Base-by-base conservation (phyloP, 768 basidiomycete genomes). In the Kwoniella sp. region DNA sequence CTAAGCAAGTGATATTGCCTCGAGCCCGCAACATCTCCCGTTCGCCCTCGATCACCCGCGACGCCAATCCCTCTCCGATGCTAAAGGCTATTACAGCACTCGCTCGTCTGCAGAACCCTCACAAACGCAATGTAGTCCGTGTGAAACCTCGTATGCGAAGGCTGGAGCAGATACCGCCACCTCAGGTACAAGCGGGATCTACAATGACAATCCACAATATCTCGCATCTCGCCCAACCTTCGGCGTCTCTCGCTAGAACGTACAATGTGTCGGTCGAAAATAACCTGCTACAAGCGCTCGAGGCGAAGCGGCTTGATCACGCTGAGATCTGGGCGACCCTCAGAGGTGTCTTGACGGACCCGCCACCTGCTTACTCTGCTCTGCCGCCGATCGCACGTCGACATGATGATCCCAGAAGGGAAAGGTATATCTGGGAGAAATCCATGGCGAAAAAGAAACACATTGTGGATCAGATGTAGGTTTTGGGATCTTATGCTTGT, bases 71-170 rank as follows among this genome's bases (percentile, higher is more conserved):
- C 15, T 64, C 71, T n/a, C 69, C 76, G 1, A 63, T 80, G 37
- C 17, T 69, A 4, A 77, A 76, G 58, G 79, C 79, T 4, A 74
- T 80, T 62, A 70, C 69, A 9, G 76, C 76, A 23, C 60, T 80
- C 8, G 67, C 76, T 0, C 55, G 67, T 12, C 56, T 80, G 37
- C 69, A 73, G 26, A 71, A 73, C 41, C 69, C 73, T 31, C 57
- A 64, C 22, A 62, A 66, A 34, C 61, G 66, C 1, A 41, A 64
- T 51, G 28, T 63, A n/a, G 13, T 66, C 1, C 62, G 65, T 20
- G 51, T 59, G n/a, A 52, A 66, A 51, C 65, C 57, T 9, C 57
- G 66, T 0, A 28, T 73, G 0, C 52, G 73, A n/a, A 52, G 67
- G 29, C 45, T 69, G 20, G 71, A 74, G 15, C 59, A 64, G 31